These are phyloP conservation scores for Piedraia hortae DNA, from an alignment of 2,329 filamentous ascomycete genomes.

Conservation along the genomic window DNA sequence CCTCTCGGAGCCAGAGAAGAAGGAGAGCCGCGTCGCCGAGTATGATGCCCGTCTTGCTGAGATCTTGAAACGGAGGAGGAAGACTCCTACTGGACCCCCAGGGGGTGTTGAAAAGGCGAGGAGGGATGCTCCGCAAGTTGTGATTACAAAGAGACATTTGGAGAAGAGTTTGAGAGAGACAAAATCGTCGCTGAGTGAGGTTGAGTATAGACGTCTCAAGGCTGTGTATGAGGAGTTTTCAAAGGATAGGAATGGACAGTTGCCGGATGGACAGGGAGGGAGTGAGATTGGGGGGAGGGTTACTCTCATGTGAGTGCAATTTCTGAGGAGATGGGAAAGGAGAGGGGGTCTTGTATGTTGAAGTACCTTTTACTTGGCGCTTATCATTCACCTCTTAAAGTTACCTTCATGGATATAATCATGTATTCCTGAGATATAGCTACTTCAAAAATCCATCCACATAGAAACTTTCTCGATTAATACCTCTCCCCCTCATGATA, in stretches of 20 bases:
- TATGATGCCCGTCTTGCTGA: slow-evolving; percentile 60
- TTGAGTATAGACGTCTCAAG: slow-evolving; percentile 46
- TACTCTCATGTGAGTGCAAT: slow-evolving; percentile 96
- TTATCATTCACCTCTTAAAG: no score
- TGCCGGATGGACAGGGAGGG: slow-evolving; percentile 75
- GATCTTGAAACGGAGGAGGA: slow-evolving; percentile 43
- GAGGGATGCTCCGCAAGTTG: slow-evolving; percentile 28
- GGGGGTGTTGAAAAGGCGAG: slow-evolving; percentile 1
- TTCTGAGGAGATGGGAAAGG: no score
- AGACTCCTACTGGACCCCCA: slow-evolving; percentile 15
- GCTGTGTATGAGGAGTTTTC: slow-evolving; percentile 85
- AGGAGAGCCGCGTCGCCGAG: slow-evolving; percentile 41
- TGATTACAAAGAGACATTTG: slow-evolving; percentile 65
- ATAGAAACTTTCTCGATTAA: no score
- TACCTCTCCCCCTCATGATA: no score
- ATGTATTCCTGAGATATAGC: no score
- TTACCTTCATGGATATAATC: no score
- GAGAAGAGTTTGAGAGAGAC: slow-evolving; percentile 50
- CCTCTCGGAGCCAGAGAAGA: slow-evolving; percentile 12
- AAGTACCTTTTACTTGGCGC: no score
- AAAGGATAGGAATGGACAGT: slow-evolving; percentile 72
- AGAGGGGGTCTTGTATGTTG: no score
- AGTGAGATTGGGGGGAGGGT: slow-evolving; percentile 80
- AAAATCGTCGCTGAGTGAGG: slow-evolving; percentile 51
- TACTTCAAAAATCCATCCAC: no score